phyloP scores from a whole-genome alignment of 768 basidiomycete species.

The Boletus huronensis region DNA sequence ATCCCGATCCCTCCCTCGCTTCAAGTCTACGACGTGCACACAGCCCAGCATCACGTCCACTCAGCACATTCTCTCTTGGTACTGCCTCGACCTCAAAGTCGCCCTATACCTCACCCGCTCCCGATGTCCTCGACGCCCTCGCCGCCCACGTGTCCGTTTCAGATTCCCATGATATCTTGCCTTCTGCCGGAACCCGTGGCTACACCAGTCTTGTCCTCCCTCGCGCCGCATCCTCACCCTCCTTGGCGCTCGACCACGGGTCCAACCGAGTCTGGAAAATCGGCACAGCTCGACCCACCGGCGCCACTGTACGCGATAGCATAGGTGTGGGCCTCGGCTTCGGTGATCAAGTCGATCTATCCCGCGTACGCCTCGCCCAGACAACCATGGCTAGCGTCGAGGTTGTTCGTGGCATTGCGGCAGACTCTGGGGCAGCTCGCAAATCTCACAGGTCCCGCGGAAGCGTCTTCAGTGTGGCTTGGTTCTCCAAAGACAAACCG shows the following conservation, averaged over 20 bases:
- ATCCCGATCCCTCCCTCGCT: not conserved
- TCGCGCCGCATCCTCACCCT: slow-evolving; percentile 30
- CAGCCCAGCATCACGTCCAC: slow-evolving; percentile 13
- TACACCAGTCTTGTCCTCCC: slow-evolving; percentile 54
- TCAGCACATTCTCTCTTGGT: slow-evolving; percentile 10
- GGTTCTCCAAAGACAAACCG: slow-evolving; percentile 30
- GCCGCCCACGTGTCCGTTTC: slow-evolving; percentile 31
- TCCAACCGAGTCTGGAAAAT: slow-evolving; percentile 27
- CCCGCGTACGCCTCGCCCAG: slow-evolving; percentile 74
- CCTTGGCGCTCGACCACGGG: slow-evolving; percentile 9
- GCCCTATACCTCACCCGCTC: slow-evolving; percentile 29
- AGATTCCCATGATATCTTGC: slow-evolving; percentile 21
- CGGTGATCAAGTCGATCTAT: slow-evolving; percentile 63
- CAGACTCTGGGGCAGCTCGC: slow-evolving; percentile 15
- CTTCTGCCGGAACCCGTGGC: slow-evolving; percentile 55
- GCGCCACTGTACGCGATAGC: slow-evolving; percentile 21
- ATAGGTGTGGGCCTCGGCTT: slow-evolving; percentile 28
- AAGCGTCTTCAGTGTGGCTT: slow-evolving; percentile 25
- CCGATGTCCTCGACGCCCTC: slow-evolving; percentile 31
- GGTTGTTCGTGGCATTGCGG: slow-evolving; percentile 56
- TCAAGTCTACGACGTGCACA: slow-evolving; percentile 9
- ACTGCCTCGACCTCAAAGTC: slow-evolving; percentile 29
- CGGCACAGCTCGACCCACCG: slow-evolving; percentile 8
- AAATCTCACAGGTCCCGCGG: slow-evolving; percentile 20
- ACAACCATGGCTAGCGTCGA: slow-evolving; percentile 89